These are phyloP conservation scores for Borealophlyctis nickersoniae DNA, from an alignment of 192 early-diverging fungal genomes.

Conservation along the genomic window DNA sequence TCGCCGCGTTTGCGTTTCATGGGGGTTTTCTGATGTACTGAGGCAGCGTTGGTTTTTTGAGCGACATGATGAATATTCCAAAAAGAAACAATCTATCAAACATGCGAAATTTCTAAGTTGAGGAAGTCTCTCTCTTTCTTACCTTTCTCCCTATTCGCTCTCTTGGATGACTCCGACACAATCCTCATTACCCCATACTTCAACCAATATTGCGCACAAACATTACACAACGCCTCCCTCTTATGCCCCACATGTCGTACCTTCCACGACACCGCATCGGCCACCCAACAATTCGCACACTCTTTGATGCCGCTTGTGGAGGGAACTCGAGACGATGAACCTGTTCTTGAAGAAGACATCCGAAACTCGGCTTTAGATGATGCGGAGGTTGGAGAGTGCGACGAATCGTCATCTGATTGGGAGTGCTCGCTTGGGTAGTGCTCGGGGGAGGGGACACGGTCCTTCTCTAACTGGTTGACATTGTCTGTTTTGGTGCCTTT, in stretches of 20 bases:
- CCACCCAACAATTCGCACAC: slow-evolving; percentile 36
- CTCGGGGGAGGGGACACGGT: neutral
- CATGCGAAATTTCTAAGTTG: neutral
- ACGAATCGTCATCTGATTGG: slow-evolving; percentile 14
- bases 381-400: too few species aligned
- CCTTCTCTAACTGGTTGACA: neutral
- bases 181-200: slow-evolving; percentile 26
- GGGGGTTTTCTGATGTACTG: neutral
- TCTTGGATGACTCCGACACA: slow-evolving; percentile 25
- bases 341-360: too few species aligned
- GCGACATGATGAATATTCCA: too few species aligned
- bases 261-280: slow-evolving; percentile 24
- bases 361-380: too few species aligned
- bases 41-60: too few species aligned
- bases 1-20: slow-evolving; percentile 3
- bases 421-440: neutral
- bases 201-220: slow-evolving; percentile 31
- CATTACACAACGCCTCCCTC: slow-evolving; percentile 25
- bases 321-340: too few species aligned
- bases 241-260: slow-evolving; percentile 24
- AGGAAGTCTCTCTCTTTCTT: neutral
- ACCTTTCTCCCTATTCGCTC: slow-evolving; percentile 30
- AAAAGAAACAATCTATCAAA: too few species aligned
- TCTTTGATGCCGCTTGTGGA: slow-evolving; percentile 15
- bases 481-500: neutral